Percentiles rank a stretch among this genome's conserved stretches.
Conservation (phyloP, 495 filamentous ascomycete genomes). For the Venustampulla echinocandica region DNA sequence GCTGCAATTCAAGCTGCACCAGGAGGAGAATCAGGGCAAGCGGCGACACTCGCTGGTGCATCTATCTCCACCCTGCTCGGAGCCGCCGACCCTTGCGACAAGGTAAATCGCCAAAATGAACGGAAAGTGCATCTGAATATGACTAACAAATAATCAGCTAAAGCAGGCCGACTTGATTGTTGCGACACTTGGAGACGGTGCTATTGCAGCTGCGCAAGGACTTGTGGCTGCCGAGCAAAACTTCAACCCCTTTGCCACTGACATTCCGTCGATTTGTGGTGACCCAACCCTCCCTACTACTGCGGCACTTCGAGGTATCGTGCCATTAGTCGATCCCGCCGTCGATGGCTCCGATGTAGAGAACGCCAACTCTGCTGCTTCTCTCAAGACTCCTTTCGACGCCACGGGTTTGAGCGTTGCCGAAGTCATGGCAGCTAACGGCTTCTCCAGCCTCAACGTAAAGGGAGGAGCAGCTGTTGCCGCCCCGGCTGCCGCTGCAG, state of each 20-base stretch:
- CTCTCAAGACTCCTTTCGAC: constrained; percentile 39
- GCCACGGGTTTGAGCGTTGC: constrained; percentile 48
- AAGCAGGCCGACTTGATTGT: constrained; percentile 49
- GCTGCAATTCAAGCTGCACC: constrained; percentile 12
- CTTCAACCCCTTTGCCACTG: constrained; percentile 52
- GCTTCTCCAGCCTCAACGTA: constrained; percentile 47
- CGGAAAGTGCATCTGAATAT: background rate
- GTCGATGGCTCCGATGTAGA: constrained; percentile 41
- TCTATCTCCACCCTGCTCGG: constrained; percentile 16
- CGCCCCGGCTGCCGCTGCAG: constrained; percentile 7
- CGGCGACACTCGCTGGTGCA: constrained; percentile 19
- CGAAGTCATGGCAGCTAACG: constrained; percentile 41
- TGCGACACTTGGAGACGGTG: constrained; percentile 40
- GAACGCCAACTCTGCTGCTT: constrained; percentile 45
- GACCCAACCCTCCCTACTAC: constrained; percentile 51
- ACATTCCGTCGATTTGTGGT: constrained; percentile 46
- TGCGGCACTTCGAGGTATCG: constrained; percentile 46
- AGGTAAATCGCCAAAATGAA: constrained; percentile 8
- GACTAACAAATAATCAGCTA: constrained; percentile 10
- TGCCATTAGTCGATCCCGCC: constrained; percentile 51
- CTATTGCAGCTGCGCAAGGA: constrained; percentile 46
- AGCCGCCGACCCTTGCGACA: constrained; percentile 22
- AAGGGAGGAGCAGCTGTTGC: constrained; percentile 16
- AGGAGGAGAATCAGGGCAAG: constrained; percentile 16
- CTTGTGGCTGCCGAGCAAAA: constrained; percentile 61